Base-by-base conservation (phyloP, 2,329 filamentous ascomycete species). In the Pestalotiopsis sp. region DNA sequence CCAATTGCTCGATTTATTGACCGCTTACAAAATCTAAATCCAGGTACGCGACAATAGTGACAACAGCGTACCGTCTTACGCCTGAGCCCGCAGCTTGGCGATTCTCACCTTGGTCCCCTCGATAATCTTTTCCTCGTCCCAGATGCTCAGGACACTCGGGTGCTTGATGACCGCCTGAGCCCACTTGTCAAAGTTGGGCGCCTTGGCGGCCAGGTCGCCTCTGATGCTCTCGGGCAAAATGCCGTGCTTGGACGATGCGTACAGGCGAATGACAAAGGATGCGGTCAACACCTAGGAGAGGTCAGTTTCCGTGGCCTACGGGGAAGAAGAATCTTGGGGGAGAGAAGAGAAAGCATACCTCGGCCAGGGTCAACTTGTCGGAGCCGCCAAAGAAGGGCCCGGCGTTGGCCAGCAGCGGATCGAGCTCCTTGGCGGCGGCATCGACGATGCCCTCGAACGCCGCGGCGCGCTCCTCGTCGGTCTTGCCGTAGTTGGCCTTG, bases 151-250 rank as follows among this genome's bases (percentile, higher is more conserved):
- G 17, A 95, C 91, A 72, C 90, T 94, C 17, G 90, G 87, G 68
- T 93, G 86, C 69, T 83, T 82, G 4, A 85, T 78, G 2, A 91
- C 86, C 1, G 84, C 86, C 69, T 88, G 81, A 0, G 87, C 88
- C 92, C 92, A 95, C 71, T 86, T 88, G 75, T 85, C 85, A 77
- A 93, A 93, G 68, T 86, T 87, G 1, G 92, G 92, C n/a, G 91
- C 81, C 68, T 83, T 83, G 69, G 86, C 78, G 68, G 82, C 81
- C 67, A 91, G 80, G 23, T 80, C 82, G 63, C 80, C 77, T 61
- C 80, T 75, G 67, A 90, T 77, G 27, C 77, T 84, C 66, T 75
- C 63, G 0, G 88, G 90, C 67, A 88, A 77, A 17, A 93, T 69
- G 1, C 82, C 84, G 25, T 87, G 81, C 75, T 90, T 88, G 0